phyloP scores from a whole-genome alignment of 305 asterid species.

The Ajuga reptans region DNA sequence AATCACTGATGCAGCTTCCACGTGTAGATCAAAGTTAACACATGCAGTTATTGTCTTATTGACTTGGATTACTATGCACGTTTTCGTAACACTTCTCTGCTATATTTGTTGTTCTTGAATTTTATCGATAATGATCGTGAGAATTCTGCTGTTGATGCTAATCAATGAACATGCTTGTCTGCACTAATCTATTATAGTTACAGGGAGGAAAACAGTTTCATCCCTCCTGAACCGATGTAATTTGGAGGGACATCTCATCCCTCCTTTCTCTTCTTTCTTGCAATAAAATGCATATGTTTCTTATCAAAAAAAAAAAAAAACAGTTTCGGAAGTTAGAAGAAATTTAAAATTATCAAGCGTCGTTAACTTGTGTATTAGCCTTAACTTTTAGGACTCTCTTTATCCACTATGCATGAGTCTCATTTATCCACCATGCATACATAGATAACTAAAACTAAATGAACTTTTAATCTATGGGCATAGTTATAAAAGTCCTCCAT shows the following conservation, averaged over 20 bases:
- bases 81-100: background rate
- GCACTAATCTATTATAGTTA: background rate
- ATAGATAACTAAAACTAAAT: background rate
- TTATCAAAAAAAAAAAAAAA: too few species aligned
- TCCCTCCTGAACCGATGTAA: too few species aligned
- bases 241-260: too few species aligned
- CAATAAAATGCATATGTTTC: too few species aligned
- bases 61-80: background rate
- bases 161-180: background rate
- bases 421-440: background rate
- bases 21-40: background rate
- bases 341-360: background rate
- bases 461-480: background rate
- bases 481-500: background rate
- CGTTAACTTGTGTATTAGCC: background rate
- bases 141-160: constrained; percentile 1
- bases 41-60: background rate
- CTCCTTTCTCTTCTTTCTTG: too few species aligned
- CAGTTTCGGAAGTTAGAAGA: background rate
- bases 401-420: background rate
- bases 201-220: background rate
- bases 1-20: background rate
- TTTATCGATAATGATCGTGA: background rate
- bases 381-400: background rate
- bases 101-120: background rate